phyloP scores from a whole-genome alignment of 768 basidiomycete species.

The Boletus rex-veris region DNA sequence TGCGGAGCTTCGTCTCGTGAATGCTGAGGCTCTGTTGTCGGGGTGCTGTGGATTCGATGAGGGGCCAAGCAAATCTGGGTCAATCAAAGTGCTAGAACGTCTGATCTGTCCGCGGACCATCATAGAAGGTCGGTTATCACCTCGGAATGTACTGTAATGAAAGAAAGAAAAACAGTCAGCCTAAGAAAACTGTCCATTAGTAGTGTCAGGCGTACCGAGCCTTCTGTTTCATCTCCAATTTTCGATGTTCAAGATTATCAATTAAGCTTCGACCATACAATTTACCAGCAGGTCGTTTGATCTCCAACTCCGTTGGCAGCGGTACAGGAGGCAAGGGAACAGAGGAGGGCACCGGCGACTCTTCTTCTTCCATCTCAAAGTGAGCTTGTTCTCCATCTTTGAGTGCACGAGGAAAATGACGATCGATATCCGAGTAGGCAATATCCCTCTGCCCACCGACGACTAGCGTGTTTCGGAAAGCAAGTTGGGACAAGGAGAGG shows the following conservation, averaged over 20 bases:
- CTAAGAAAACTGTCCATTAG: neutral
- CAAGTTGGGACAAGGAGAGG: slow-evolving; percentile 75
- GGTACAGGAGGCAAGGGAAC: slow-evolving; percentile 30
- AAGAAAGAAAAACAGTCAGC: slow-evolving; percentile 5
- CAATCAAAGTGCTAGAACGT: slow-evolving; percentile 68
- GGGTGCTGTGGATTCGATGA: slow-evolving; percentile 46
- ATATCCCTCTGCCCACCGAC: slow-evolving; percentile 66
- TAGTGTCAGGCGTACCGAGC: slow-evolving; percentile 58
- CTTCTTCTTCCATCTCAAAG: slow-evolving; percentile 43
- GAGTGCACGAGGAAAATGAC: slow-evolving; percentile 63
- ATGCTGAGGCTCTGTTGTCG: slow-evolving; percentile 41
- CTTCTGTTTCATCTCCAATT: slow-evolving; percentile 76
- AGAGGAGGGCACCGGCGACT: slow-evolving; percentile 31
- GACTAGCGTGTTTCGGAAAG: slow-evolving; percentile 77
- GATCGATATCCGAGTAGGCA: slow-evolving; percentile 57
- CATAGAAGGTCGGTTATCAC: slow-evolving; percentile 90
- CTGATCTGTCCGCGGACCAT: slow-evolving; percentile 66
- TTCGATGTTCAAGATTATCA: slow-evolving; percentile 82
- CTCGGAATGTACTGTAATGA: slow-evolving; percentile 69
- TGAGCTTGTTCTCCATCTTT: slow-evolving; percentile 75
- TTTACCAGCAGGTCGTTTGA: slow-evolving; percentile 67
- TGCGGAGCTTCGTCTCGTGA: slow-evolving; percentile 50
- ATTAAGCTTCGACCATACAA: slow-evolving; percentile 87
- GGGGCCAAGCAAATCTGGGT: slow-evolving; percentile 55
- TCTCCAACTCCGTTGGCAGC: slow-evolving; percentile 31